Evolutionary conservation across 805 yeast genomes (phyloP).

Genomic region (Candida ortonii): DNA sequence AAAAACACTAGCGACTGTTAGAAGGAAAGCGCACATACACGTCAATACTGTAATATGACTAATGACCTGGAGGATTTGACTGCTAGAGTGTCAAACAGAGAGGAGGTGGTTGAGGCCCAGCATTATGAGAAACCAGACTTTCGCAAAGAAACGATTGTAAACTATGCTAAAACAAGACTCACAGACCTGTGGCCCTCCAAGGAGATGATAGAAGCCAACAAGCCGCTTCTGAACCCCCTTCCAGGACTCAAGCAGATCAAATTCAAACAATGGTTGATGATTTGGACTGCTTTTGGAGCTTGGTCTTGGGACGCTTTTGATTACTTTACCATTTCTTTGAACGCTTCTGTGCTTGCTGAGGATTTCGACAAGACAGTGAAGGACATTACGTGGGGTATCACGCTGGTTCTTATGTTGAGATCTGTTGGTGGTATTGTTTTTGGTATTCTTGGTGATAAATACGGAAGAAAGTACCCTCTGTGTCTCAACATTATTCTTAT

Average conservation of each 20-base stretch:
- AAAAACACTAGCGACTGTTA: no score
- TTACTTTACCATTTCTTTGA: slow-evolving; percentile 55
- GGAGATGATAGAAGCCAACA: slow-evolving; percentile 35
- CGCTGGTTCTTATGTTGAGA: slow-evolving; percentile 65
- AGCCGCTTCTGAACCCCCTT: slow-evolving; percentile 57
- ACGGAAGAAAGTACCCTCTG: slow-evolving; percentile 61
- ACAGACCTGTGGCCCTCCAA: slow-evolving; percentile 49
- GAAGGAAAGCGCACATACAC: no score
- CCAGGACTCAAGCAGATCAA: slow-evolving; percentile 50
- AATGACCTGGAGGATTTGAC: no score
- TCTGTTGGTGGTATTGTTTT: slow-evolving; percentile 64
- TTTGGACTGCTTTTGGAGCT: slow-evolving; percentile 49
- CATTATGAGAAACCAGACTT: slow-evolving; percentile 28
- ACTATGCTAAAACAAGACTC: slow-evolving; percentile 45
- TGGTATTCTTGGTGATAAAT: slow-evolving; percentile 57
- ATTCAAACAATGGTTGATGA: slow-evolving; percentile 55
- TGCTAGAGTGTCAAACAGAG: no score
- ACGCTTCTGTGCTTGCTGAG: slow-evolving; percentile 45
- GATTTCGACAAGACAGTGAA: slow-evolving; percentile 44
- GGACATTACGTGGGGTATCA: slow-evolving; percentile 63
- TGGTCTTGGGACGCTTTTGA: slow-evolving; percentile 72
- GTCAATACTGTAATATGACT: no score
- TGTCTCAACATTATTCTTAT: slow-evolving; percentile 44
- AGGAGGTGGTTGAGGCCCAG: slow-evolving; percentile 2
- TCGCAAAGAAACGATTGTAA: slow-evolving; percentile 29